Percentiles rank a stretch among this genome's conserved stretches.
These are phyloP conservation scores for Emmonsiellopsis sp. DNA, from an alignment of 2,329 filamentous ascomycete genomes.

Conservation along the genomic window DNA sequence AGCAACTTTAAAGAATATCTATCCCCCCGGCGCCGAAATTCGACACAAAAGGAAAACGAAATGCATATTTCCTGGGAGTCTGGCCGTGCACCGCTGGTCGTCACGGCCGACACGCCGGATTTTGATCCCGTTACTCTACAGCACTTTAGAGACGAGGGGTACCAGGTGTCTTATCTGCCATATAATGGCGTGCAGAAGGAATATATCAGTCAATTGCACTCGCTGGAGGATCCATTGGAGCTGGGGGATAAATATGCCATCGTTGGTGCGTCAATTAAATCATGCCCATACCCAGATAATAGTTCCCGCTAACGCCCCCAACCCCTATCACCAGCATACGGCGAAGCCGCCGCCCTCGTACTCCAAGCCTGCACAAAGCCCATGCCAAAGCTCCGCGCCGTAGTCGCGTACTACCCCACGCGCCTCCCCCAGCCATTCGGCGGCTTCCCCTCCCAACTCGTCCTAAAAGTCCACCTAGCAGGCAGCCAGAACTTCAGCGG, in stretches of 20 bases:
- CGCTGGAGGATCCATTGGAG: constrained; percentile 45
- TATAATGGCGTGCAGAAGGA: constrained; percentile 43
- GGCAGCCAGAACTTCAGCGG: constrained; percentile 32
- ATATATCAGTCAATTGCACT: constrained; percentile 41
- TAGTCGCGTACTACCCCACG: constrained; percentile 56
- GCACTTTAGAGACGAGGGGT: constrained; percentile 42
- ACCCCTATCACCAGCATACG: constrained; percentile 41
- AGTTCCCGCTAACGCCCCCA: background rate
- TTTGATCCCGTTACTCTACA: constrained; percentile 8
- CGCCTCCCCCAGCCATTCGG: constrained; percentile 42
- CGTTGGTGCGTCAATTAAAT: constrained; percentile 22
- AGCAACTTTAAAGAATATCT: background rate
- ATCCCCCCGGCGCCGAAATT: background rate
- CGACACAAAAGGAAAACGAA: background rate
- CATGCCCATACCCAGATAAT: background rate
- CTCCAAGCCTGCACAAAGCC: constrained; percentile 50
- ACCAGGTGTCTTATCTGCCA: constrained; percentile 48
- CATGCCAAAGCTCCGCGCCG: constrained; percentile 47
- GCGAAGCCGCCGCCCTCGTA: constrained; percentile 50
- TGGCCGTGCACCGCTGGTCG: constrained; percentile 1
- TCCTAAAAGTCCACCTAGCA: constrained; percentile 50
- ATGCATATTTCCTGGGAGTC: background rate
- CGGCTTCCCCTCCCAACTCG: constrained; percentile 26
- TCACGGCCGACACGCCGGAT: constrained; percentile 6
- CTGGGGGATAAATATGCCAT: constrained; percentile 53